Evolutionary conservation across 495 filamentous ascomycete species (phyloP).

Genomic region (Xylaria castorea): DNA sequence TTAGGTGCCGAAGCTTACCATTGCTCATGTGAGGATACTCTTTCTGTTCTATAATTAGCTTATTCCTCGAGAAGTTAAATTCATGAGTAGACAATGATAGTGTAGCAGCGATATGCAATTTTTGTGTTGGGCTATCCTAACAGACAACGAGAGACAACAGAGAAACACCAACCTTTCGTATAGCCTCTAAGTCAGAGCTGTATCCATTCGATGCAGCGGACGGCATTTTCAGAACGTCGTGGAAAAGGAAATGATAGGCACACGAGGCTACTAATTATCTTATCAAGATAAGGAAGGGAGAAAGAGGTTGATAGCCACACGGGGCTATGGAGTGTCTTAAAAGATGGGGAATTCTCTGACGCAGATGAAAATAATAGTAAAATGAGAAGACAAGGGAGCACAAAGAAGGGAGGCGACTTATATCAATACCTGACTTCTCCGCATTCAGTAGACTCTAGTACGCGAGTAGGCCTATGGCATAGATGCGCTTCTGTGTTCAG

Average conservation of each 20-base stretch:
- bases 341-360: conserved; percentile 12
- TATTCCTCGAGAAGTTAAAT: neutral
- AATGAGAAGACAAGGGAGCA: conserved; percentile 8
- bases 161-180: conserved; percentile 35
- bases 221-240: conserved; percentile 31
- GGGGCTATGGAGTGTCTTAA: conserved; percentile 14
- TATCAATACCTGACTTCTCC: neutral
- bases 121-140: neutral
- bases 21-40: conserved; percentile 58
- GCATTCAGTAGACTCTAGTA: conserved; percentile 14
- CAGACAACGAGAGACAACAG: neutral
- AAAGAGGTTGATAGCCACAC: neutral
- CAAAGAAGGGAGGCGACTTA: conserved; percentile 15
- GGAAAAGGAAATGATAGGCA: conserved; percentile 15
- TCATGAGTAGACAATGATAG: neutral
- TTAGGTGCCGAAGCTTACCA: conserved; percentile 36
- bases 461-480: conserved; percentile 6
- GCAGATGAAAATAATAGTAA: conserved; percentile 19
- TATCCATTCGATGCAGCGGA: conserved; percentile 41
- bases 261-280: conserved; percentile 10
- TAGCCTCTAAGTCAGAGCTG: conserved; percentile 46
- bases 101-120: neutral
- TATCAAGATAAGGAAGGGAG: conserved; percentile 16
- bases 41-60: conserved; percentile 35
- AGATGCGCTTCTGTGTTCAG: conserved; percentile 4